Conservation (phyloP, 1,139 yeast species). For the Saccharomyces hybrid region DNA sequence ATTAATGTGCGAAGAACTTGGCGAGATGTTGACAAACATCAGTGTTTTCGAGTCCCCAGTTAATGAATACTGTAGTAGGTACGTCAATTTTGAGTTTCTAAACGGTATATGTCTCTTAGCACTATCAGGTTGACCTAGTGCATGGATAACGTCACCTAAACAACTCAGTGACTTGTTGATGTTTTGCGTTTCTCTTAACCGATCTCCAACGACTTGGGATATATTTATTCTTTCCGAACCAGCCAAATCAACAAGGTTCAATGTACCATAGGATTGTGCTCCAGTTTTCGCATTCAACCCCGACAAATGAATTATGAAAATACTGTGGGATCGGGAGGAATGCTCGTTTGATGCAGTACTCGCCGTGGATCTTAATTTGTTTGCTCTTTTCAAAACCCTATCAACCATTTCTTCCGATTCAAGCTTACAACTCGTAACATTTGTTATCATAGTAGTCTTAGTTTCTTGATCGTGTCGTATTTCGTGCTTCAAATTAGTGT, state of each 20-base stretch:
- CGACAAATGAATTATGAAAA: conserved; percentile 55
- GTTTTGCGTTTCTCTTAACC: conserved; percentile 81
- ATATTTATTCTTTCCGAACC: conserved; percentile 81
- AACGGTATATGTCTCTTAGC: conserved; percentile 44
- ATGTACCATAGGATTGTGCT: conserved; percentile 48
- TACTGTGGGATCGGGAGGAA: conserved; percentile 68
- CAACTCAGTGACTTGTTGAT: conserved; percentile 85
- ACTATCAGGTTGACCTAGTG: conserved; percentile 43
- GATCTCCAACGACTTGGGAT: conserved; percentile 71
- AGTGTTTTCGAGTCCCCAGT: conserved; percentile 84
- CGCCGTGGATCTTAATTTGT: conserved; percentile 65
- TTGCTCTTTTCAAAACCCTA: conserved; percentile 46
- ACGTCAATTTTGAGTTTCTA: conserved; percentile 62
- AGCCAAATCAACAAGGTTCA: conserved; percentile 76
- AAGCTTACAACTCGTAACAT: conserved; percentile 46
- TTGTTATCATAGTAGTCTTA: conserved; percentile 52
- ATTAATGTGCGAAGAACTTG: conserved; percentile 50
- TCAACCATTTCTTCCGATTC: conserved; percentile 46
- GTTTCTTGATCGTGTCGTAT: conserved; percentile 61
- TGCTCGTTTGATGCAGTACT: conserved; percentile 75
- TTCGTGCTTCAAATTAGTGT: conserved; percentile 44
- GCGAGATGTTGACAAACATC: conserved; percentile 89
- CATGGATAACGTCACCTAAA: conserved; percentile 82
- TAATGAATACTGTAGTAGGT: conserved; percentile 73
- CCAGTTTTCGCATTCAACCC: conserved; percentile 53